Percentiles rank a stretch among this genome's conserved stretches.
Conservation (phyloP, 2,329 filamentous ascomycete species). For the Fusarium secorum region DNA sequence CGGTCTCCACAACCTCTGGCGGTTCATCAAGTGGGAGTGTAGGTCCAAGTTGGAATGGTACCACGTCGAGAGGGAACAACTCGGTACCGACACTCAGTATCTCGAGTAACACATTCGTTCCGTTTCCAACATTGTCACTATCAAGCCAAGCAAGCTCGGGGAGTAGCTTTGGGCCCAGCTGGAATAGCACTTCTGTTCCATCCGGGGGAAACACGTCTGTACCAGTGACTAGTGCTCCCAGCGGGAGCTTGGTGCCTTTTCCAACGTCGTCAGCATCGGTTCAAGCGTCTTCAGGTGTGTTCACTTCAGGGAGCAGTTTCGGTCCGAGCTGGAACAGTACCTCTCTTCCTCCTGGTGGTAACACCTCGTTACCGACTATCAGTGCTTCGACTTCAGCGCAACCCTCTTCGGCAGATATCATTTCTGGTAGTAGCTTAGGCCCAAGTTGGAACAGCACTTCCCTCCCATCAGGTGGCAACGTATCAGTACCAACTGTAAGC, state of each 20-base stretch:
- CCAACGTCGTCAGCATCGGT: neutral
- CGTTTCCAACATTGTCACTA: neutral
- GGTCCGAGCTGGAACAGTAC: neutral
- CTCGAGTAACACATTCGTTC: neutral
- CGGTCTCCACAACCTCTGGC: neutral
- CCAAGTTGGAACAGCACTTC: neutral
- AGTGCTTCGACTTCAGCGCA: neutral
- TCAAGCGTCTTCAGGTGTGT: neutral
- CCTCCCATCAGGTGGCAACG: neutral
- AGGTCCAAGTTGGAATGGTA: constrained; percentile 2
- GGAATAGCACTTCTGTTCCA: neutral
- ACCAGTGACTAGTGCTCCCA: neutral
- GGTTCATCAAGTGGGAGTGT: neutral
- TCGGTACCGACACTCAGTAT: constrained; percentile 2
- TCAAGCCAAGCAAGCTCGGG: neutral
- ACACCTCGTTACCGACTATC: neutral
- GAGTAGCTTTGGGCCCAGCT: neutral
- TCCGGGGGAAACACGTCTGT: neutral
- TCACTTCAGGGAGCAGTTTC: neutral
- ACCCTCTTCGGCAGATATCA: neutral
- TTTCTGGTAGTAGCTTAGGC: neutral
- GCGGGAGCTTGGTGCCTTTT: neutral
- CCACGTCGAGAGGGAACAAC: neutral
- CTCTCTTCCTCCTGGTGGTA: neutral
- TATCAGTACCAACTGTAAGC: neutral